Evolutionary conservation across 2,329 filamentous ascomycete genomes (phyloP).

Genomic region (Amesomyces nigricolor): DNA sequence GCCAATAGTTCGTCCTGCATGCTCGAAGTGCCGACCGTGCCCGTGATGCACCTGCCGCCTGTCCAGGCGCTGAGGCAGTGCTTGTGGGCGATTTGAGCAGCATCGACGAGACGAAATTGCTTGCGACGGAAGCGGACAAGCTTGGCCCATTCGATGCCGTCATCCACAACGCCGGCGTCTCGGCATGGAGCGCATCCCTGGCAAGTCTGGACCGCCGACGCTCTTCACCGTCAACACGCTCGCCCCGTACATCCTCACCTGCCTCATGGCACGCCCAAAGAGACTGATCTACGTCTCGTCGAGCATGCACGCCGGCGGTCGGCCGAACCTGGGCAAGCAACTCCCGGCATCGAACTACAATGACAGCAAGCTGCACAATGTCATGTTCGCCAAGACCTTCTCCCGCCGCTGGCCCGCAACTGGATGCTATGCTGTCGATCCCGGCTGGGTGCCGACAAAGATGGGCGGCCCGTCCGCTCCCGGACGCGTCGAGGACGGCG

Average conservation of each 20-base stretch:
- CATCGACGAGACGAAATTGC: slow-evolving; percentile 43
- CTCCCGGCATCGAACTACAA: slow-evolving; percentile 38
- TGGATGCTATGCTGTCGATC: slow-evolving; percentile 43
- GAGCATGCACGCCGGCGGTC: slow-evolving; percentile 45
- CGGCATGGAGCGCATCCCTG: slow-evolving; percentile 31
- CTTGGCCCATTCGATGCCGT: slow-evolving; percentile 48
- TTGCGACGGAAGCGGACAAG: slow-evolving; percentile 47
- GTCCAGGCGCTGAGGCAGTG: slow-evolving; percentile 45
- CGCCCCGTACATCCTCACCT: slow-evolving; percentile 52
- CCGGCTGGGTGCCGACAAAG: slow-evolving; percentile 51
- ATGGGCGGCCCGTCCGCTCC: slow-evolving; percentile 46
- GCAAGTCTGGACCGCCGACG: slow-evolving; percentile 37
- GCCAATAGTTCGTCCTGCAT: slow-evolving; percentile 52
- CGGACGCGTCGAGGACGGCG: slow-evolving; percentile 41
- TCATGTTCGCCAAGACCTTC: slow-evolving; percentile 51
- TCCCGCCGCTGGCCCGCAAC: slow-evolving; percentile 39
- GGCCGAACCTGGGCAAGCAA: slow-evolving; percentile 36
- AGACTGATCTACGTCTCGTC: slow-evolving; percentile 49
- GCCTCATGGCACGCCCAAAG: slow-evolving; percentile 42
- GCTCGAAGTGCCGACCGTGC: slow-evolving; percentile 51
- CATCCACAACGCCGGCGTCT: slow-evolving; percentile 53
- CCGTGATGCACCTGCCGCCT: slow-evolving; percentile 40
- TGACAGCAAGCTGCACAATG: slow-evolving; percentile 52
- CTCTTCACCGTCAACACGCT: slow-evolving; percentile 52
- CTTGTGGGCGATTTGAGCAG: slow-evolving; percentile 49